Percentiles rank a stretch among this genome's conserved stretches.
Evolutionary conservation across 1,284 basidiomycete species (phyloP).

Genomic region (Mycosarcoma maydis): DNA sequence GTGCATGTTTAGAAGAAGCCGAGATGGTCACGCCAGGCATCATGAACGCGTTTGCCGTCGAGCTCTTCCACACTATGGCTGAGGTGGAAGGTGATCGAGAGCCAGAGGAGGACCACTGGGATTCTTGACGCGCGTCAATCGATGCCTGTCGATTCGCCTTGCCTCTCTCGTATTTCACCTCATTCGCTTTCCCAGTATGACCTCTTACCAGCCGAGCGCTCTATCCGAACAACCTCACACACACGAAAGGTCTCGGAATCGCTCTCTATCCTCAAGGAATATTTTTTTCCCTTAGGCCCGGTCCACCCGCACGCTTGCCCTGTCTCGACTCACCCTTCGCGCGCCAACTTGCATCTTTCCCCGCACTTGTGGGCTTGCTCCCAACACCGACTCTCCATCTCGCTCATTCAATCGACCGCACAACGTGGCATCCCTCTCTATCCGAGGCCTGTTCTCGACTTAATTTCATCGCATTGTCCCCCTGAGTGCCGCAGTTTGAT

Average conservation of each 20-base stretch:
- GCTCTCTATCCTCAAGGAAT: background rate
- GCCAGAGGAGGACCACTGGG: slow-evolving; percentile 47
- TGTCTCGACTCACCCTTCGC: background rate
- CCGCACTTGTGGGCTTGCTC: no score
- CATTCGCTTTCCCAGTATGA: no score
- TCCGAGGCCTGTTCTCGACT: no score
- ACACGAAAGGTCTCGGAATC: slow-evolving; percentile 2
- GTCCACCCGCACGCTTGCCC: no score
- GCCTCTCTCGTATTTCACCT: background rate
- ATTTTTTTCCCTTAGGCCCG: background rate
- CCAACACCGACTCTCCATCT: no score
- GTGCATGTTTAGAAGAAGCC: slow-evolving; percentile 48
- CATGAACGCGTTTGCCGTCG: slow-evolving; percentile 62
- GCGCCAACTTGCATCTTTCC: no score
- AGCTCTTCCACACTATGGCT: slow-evolving; percentile 60
- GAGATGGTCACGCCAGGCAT: slow-evolving; percentile 60
- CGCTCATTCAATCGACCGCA: no score
- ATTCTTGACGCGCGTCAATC: slow-evolving; percentile 11
- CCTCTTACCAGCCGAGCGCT: no score
- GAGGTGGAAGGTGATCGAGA: slow-evolving; percentile 47
- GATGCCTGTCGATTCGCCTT: no score
- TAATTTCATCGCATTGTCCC: no score
- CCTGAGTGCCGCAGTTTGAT: no score
- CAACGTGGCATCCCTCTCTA: no score
- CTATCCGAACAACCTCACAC: background rate